phyloP scores from a whole-genome alignment of 202 grass and related monocot genomes.

The Panicum virgatum region DNA sequence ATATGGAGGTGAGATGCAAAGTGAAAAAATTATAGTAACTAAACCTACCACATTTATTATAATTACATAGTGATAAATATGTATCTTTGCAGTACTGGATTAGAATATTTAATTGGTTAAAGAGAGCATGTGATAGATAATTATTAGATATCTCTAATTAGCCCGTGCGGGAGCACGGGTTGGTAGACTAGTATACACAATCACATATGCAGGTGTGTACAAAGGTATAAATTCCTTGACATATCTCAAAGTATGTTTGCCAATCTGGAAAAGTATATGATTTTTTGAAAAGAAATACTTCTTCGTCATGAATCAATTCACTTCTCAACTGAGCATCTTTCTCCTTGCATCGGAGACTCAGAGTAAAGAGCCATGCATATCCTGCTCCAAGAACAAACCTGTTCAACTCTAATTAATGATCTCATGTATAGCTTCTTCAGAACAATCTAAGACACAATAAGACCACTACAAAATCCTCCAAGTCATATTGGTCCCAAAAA shows the following conservation, averaged over 20 bases:
- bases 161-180: no score
- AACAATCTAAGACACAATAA: neutral
- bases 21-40: no score
- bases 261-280: neutral
- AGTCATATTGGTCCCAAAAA: neutral
- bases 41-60: no score
- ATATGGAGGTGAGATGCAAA: no score
- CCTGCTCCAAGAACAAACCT: neutral
- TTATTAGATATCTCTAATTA: no score
- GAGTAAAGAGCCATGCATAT: neutral
- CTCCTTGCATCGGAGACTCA: slow-evolving; percentile 7
- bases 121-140: no score
- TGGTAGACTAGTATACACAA: slow-evolving; percentile 3
- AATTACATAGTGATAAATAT: no score
- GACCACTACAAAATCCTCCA: neutral
- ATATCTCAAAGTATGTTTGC: neutral
- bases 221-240: neutral
- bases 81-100: no score
- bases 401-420: neutral
- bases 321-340: neutral
- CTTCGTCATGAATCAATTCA: neutral
- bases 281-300: neutral
- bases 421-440: neutral
- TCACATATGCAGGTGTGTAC: neutral
- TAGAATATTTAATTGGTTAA: no score